Base-by-base conservation (phyloP, 2,329 filamentous ascomycete genomes). In the Paecilomyces fulvus region DNA sequence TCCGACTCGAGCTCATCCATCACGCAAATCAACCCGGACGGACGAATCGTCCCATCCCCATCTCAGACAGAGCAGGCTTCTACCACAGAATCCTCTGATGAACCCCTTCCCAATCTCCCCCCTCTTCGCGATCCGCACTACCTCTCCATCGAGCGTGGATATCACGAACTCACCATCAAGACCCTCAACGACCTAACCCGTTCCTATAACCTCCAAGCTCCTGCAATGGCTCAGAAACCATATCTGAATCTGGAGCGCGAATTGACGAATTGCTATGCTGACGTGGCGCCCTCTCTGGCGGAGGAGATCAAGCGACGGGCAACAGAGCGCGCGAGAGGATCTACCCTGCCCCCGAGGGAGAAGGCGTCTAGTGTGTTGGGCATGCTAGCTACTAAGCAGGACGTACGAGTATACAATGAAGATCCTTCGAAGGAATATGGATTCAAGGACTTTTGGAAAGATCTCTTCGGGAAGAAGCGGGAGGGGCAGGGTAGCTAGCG, bases 161-260 rank as follows among this genome's bases (percentile, higher is more conserved):
- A 95, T 73, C 84, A 92, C 69, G 83, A 81, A 43, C 80, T 94
- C 4, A 83, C 89, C 4, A 82, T 99, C 61, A 80, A 82, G 51
- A 84, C 89, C 56, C 83, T 97, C 56, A 97, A 97, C 72, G 73
- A 75, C 30, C 79, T 95, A 52, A 87, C 90, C 7, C 83, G 94
- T 25, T 89, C 89, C 12, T 99, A 99, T 77, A 97, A 97, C 65
- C 82, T 97, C 2, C 92, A 95, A 85, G 92, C 94, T 0, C 94
- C 94, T 0, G 87, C 90, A 55, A 80, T 96, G 1, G 92, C 92
- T 2, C 95, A 94, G 74, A 96, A 96, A 71, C 90, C 92, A 0
- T 97, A 97, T 71, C 91, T 90, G 67, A 86, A 80, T 1, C 82
- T 97, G 7, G 83, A 91, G 49, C 84, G 92, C 52, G 94, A 99